Evolutionary conservation across 805 yeast species (phyloP), one percentile per base, ranked within the genome.

Genomic region (Kodamaea nitidulidarum): DNA sequence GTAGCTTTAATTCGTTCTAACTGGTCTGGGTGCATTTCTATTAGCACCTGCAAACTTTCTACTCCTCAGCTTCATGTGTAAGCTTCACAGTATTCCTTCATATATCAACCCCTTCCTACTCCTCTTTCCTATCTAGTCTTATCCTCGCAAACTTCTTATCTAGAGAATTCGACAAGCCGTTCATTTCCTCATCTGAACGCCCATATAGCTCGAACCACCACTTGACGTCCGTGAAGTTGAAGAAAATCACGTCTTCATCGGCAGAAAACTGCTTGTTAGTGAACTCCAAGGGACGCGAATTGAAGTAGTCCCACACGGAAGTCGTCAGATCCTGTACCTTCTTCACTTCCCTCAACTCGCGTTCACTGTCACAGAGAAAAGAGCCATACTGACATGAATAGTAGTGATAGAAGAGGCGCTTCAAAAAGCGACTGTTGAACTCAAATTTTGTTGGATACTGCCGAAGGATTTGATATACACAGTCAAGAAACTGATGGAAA

Each of bases 351-450:
- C 61, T 63, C 6, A 63, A 51, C 43, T 87, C 95, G 36, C 61
- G 58, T 54, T 93, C 96, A 32, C 75, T 73, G 53, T 93, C 83
- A 48, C 76, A 80, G 38, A 93, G 58, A 51, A 93, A 93, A 1
- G 95, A 80, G 3, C 98, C 98, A 60, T 88, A 93, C 58, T 93
- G 98, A 51, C 98, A 88, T 1, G 97, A 86, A 54, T 88, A 87
- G 35, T 84, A 65, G 58, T 93, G 98, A 56, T 93, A 93, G 15
- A 88, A 71, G 40, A 93, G 65, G 36, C 98, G 65, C 48, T 96
- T 75, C 46, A 93, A 58, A 51, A 93, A 88, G 38, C 96, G 64
- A 57, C 90, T 96, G 54, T 90, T 88, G 61, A 81, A 90, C 61
- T 91, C 96, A 59, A 93, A 93, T 33, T 68, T 63, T 1, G 64